Percentiles rank a stretch among this genome's conserved stretches.
Conservation (phyloP, 2,329 filamentous ascomycete genomes). For the Fonsecaea multimorphosa region DNA sequence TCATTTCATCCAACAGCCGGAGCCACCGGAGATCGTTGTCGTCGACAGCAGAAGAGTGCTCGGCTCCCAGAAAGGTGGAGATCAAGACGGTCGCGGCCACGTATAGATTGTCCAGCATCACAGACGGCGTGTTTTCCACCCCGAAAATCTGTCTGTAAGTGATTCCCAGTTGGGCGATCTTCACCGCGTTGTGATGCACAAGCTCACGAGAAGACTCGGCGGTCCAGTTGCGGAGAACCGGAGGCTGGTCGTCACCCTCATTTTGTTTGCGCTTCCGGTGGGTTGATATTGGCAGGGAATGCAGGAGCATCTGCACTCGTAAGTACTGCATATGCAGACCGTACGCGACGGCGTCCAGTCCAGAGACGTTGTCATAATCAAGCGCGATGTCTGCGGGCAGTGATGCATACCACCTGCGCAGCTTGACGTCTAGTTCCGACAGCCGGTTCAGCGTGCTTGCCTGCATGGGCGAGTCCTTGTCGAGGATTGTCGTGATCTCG, state of each 20-base stretch:
- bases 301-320: constrained; percentile 3
- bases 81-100: constrained; percentile 9
- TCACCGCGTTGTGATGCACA: constrained; percentile 13
- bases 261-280: constrained; percentile 9
- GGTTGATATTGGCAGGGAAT: constrained; percentile 5
- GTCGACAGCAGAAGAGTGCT: neutral
- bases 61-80: neutral
- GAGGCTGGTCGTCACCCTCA: neutral
- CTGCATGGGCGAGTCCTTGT: constrained; percentile 4
- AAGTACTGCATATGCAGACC: constrained; percentile 19
- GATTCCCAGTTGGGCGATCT: constrained; percentile 4
- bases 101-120: constrained; percentile 17
- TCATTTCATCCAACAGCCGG: constrained; percentile 7
- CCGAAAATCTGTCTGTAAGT: constrained; percentile 15
- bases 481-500: constrained; percentile 9
- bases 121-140: constrained; percentile 10
- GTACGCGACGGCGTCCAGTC: constrained; percentile 6
- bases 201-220: constrained; percentile 1
- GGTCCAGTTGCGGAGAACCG: neutral
- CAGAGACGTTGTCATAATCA: constrained; percentile 1
- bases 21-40: constrained; percentile 8
- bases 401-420: neutral
- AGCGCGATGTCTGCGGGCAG: constrained; percentile 9
- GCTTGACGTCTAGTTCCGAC: constrained; percentile 4
- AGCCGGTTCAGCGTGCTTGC: neutral